phyloP scores from a whole-genome alignment of 805 yeast species.

The Clavispora carvajalis region DNA sequence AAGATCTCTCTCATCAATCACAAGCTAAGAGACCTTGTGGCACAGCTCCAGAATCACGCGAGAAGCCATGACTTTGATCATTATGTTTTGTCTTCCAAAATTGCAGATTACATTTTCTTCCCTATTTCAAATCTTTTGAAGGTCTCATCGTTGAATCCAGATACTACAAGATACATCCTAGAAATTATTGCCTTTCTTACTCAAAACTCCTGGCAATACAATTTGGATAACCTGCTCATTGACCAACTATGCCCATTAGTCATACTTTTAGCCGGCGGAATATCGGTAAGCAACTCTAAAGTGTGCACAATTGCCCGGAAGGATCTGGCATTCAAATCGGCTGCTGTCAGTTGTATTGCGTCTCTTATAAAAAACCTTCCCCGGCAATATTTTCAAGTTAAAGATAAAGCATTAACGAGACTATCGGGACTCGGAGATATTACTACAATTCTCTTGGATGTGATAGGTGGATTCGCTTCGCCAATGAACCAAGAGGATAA shows the following conservation, averaged over 20 bases:
- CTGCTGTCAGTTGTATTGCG: constrained; percentile 14
- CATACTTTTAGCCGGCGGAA: constrained; percentile 19
- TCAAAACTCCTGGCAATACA: constrained; percentile 25
- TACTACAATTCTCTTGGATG: constrained; percentile 20
- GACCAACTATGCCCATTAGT: constrained; percentile 35
- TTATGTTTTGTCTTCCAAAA: constrained; percentile 23
- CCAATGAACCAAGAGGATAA: constrained; percentile 16
- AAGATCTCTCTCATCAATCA: constrained; percentile 2
- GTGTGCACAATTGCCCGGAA: constrained; percentile 3
- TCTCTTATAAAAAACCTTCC: constrained; percentile 17
- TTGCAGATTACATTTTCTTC: constrained; percentile 39
- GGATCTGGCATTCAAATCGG: constrained; percentile 13
- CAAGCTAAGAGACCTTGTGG: not conserved
- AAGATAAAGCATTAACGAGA: constrained; percentile 11
- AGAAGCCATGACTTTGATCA: not conserved
- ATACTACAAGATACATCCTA: constrained; percentile 19
- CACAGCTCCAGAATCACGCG: constrained; percentile 14
- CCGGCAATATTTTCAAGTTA: constrained; percentile 12
- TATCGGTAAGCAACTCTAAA: constrained; percentile 2
- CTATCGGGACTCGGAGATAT: constrained; percentile 26
- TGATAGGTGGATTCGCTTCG: constrained; percentile 6
- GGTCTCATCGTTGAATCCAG: constrained; percentile 19
- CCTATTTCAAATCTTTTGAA: constrained; percentile 33
- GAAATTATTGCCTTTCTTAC: constrained; percentile 25
- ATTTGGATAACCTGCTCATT: constrained; percentile 17